These are phyloP conservation scores for Kokia cookei DNA, from an alignment of 441 rosid genomes.

Conservation along the genomic window DNA sequence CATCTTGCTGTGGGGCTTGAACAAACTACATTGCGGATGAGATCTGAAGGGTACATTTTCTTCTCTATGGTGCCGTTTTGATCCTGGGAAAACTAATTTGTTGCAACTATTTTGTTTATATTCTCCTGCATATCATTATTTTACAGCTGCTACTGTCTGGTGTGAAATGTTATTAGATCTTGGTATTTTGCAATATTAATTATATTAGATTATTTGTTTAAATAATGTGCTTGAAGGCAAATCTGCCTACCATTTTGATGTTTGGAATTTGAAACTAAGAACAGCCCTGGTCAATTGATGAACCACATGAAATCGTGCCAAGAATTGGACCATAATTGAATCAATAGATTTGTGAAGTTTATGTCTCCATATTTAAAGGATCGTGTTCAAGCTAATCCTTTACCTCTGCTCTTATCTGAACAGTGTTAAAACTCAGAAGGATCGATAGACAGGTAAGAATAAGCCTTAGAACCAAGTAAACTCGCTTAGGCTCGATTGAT, in stretches of 20 bases:
- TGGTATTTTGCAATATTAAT: slow-evolving; percentile 23
- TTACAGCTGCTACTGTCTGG: slow-evolving; percentile 16
- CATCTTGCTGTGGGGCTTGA: slow-evolving; percentile 84
- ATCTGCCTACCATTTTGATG: not conserved
- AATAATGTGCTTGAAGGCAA: not conserved
- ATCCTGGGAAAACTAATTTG: slow-evolving; percentile 29
- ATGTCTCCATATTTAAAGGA: not conserved
- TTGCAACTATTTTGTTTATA: slow-evolving; percentile 31
- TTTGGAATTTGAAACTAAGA: not conserved
- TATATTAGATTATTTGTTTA: slow-evolving; percentile 21
- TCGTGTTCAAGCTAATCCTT: not conserved
- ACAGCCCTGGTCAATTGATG: not conserved
- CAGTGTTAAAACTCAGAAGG: not conserved
- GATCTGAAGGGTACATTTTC: slow-evolving; percentile 8
- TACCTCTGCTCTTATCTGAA: not conserved
- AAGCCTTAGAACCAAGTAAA: not conserved
- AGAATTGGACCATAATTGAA: not conserved
- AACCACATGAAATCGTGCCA: not conserved
- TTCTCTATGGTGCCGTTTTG: slow-evolving; percentile 18
- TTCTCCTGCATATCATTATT: slow-evolving; percentile 35
- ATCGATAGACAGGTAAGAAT: not conserved
- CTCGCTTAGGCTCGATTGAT: not conserved
- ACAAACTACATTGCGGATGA: slow-evolving; percentile 8
- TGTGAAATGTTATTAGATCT: slow-evolving; percentile 31
- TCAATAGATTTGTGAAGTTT: not conserved